phyloP scores from a whole-genome alignment of 495 filamentous ascomycete genomes.

The Cairneyella variabilis region DNA sequence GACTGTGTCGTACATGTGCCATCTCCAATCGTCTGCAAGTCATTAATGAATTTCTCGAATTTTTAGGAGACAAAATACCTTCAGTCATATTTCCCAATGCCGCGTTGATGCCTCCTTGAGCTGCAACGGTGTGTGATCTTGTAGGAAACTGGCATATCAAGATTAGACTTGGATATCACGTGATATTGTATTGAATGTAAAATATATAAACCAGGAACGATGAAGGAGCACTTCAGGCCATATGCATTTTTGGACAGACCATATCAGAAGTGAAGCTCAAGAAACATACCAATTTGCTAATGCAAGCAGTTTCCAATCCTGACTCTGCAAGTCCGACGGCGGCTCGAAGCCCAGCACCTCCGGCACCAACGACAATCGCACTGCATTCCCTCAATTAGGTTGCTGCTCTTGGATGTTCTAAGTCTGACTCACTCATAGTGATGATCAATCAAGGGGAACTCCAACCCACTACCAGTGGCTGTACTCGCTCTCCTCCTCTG shows the following conservation, averaged over 20 bases:
- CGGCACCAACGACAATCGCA: slow-evolving; percentile 27
- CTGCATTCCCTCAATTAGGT: too few relatives aligned
- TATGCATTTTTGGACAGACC: too few relatives aligned
- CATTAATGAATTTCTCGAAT: neutral
- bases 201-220: neutral
- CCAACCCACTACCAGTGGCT: too few relatives aligned
- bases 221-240: neutral
- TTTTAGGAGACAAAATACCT: neutral
- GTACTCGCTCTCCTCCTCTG: too few relatives aligned
- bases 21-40: slow-evolving; percentile 24
- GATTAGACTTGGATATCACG: neutral
- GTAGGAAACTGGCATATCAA: slow-evolving; percentile 20
- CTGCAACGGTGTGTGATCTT: slow-evolving; percentile 24
- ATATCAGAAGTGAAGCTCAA: too few relatives aligned
- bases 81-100: slow-evolving; percentile 27
- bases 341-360: slow-evolving; percentile 24
- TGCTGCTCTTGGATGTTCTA: too few relatives aligned
- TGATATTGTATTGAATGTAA: neutral
- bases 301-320: slow-evolving; percentile 24
- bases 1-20: slow-evolving; percentile 29
- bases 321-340: slow-evolving; percentile 25
- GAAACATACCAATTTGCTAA: slow-evolving; percentile 22
- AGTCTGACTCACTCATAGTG: too few relatives aligned
- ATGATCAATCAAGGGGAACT: too few relatives aligned
- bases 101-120: slow-evolving; percentile 27